Evolutionary conservation across 164 flowering plant species (phyloP), one percentile per base, ranked within the genome.

Genomic region (Cinnamomum chago): DNA sequence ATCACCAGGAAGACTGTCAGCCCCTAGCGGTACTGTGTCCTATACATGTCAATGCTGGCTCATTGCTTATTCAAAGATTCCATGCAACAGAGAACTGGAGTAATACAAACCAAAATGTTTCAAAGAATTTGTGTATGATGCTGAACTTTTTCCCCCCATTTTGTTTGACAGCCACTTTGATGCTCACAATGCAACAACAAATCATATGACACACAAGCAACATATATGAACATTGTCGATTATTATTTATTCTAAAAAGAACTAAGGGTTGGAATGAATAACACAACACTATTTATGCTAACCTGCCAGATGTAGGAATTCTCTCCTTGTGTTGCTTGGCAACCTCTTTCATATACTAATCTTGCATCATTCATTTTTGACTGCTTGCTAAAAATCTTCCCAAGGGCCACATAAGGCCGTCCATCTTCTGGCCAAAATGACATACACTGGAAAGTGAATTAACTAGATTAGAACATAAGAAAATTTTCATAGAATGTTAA

Each of bases 261-360:
- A 64, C 28, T 24, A 64, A 64, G 23, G 25, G n/a, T 28, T 25
- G 64, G 14, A 52, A 20, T 12, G 9, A 70, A 35, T 11, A 20
- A 55, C 28, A 58, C 25, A 35, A 18, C n/a, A 30, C 35, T 40
- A 40, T 22, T 67, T 58, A 33, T 52, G 70, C 77, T 55, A 40
- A 91, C 97, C 99, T 93, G 99, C 99, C 99, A 95, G 65, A 90
- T 92, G 83, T 83, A 95, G 2, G 97, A 77, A 85, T 95, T 95
- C 78, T 95, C 98, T 52, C 98, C 98, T 79, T 95, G 98, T 2
- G 97, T 92, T 33, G 97, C 95, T 70, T 95, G 97, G 79, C 94
- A 93, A 23, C 97, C 98, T 76, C 79, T 89, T 78, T 90, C 99
- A 79, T 93, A 93, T 7, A 90, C 87, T 27, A 83, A 84, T 82